Evolutionary conservation across 495 filamentous ascomycete species (phyloP).

Genomic region (Xanthoparmelia taractica): DNA sequence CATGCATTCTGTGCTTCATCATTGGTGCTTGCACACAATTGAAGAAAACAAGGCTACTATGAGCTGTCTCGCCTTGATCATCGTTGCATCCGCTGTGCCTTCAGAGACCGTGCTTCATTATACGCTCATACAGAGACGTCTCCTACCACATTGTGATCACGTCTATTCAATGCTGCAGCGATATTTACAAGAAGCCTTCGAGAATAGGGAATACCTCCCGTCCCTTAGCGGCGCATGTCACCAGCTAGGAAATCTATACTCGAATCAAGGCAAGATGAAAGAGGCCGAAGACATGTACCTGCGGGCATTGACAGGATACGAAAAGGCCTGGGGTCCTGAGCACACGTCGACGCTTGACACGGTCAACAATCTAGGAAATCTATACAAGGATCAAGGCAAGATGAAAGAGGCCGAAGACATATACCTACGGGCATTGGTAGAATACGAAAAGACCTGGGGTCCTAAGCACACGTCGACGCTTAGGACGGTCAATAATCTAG

Average conservation of each 20-base stretch:
- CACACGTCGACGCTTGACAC: no score
- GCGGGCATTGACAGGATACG: no score
- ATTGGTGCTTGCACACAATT: conserved; percentile 23
- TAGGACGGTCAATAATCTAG: no score
- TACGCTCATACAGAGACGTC: background rate
- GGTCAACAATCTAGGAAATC: background rate
- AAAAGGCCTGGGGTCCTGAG: no score
- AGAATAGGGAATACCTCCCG: background rate
- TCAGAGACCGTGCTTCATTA: background rate
- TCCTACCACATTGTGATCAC: conserved; percentile 25
- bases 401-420: no score
- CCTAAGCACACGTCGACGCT: no score
- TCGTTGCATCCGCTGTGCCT: background rate
- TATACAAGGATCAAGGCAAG: background rate
- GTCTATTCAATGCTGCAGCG: background rate
- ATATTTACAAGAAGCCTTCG: background rate
- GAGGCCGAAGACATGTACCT: no score
- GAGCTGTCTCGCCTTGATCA: background rate
- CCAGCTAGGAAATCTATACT: no score
- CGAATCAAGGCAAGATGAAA: no score
- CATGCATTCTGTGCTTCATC: conserved; percentile 34
- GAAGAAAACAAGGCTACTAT: conserved; percentile 13
- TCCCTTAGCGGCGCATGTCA: background rate
- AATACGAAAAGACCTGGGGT: no score
- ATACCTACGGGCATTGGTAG: no score